Percentiles rank a stretch among this genome's conserved stretches.
Conservation (phyloP, 2,329 filamentous ascomycete genomes). For the Dactylellina sp. region DNA sequence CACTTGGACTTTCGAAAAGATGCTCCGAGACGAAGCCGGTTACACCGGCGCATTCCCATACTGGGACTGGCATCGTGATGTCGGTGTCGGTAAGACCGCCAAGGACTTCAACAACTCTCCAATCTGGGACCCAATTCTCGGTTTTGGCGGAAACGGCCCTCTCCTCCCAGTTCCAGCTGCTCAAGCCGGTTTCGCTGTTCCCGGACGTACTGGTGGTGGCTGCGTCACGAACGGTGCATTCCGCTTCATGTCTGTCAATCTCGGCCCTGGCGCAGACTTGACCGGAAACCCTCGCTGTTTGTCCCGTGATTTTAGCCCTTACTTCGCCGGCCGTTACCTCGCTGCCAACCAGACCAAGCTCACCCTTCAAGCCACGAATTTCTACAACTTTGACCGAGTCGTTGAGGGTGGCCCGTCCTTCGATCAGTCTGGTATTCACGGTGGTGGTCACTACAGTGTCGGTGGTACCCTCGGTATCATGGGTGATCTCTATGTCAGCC, state of each 20-base stretch:
- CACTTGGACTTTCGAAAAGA: constrained; percentile 65
- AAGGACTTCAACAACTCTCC: constrained; percentile 64
- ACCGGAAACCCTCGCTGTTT: constrained; percentile 19
- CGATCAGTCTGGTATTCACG: constrained; percentile 62
- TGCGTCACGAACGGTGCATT: constrained; percentile 64
- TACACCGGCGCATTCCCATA: constrained; percentile 65
- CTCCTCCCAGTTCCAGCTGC: constrained; percentile 26
- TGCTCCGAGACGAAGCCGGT: constrained; percentile 65
- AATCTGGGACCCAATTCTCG: constrained; percentile 67
- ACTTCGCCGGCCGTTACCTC: constrained; percentile 51
- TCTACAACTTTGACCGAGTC: constrained; percentile 59
- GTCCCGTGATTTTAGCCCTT: constrained; percentile 36
- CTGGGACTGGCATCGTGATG: constrained; percentile 63
- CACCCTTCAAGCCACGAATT: constrained; percentile 23
- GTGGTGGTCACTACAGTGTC: constrained; percentile 63
- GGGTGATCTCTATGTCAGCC: constrained; percentile 62
- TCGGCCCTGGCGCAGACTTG: constrained; percentile 60
- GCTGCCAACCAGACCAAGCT: constrained; percentile 25
- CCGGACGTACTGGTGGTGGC: constrained; percentile 60
- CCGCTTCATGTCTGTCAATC: constrained; percentile 62
- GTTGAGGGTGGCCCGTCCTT: constrained; percentile 61
- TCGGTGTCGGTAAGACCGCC: constrained; percentile 61
- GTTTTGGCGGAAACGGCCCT: constrained; percentile 62
- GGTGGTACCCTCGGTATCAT: constrained; percentile 62
- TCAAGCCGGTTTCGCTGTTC: constrained; percentile 58